Evolutionary conservation across 2,329 filamentous ascomycete genomes (phyloP).

Genomic region (Colletotrichum sp.): DNA sequence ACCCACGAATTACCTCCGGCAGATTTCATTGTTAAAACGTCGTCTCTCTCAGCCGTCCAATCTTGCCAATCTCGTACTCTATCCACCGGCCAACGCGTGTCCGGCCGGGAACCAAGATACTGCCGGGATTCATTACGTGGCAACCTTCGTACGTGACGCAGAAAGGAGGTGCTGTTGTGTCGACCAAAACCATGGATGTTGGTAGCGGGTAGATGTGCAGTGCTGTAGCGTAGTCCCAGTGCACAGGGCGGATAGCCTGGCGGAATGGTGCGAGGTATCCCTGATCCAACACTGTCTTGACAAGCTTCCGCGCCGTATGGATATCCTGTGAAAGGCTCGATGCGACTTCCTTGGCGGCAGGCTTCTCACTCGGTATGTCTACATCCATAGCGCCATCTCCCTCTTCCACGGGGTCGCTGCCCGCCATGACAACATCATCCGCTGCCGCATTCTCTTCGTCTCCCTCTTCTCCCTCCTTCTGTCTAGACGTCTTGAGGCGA

Average conservation of each 20-base stretch:
- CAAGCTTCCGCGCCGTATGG: slow-evolving; percentile 73
- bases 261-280: slow-evolving; percentile 88
- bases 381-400: slow-evolving; percentile 47
- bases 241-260: slow-evolving; percentile 75
- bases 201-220: slow-evolving; percentile 89
- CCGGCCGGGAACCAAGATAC: slow-evolving; percentile 71
- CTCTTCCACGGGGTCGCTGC: slow-evolving; percentile 24
- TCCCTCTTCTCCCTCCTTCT: slow-evolving; percentile 27
- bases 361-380: slow-evolving; percentile 31
- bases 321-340: slow-evolving; percentile 49
- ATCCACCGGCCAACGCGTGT: slow-evolving; percentile 79
- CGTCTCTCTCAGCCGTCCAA: slow-evolving; percentile 68
- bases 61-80: slow-evolving; percentile 77
- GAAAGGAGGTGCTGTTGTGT: slow-evolving; percentile 82
- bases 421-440: slow-evolving; percentile 37
- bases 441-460: slow-evolving; percentile 28
- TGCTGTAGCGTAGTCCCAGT: slow-evolving; percentile 84
- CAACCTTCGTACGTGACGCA: slow-evolving; percentile 93
- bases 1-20: not conserved
- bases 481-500: slow-evolving; percentile 59
- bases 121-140: slow-evolving; percentile 91
- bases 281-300: slow-evolving; percentile 92
- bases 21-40: slow-evolving; percentile 46
- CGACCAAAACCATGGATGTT: slow-evolving; percentile 80
- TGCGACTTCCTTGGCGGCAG: slow-evolving; percentile 4